phyloP scores from a whole-genome alignment of 2,329 filamentous ascomycete species.

The Talaromyces sp. region DNA sequence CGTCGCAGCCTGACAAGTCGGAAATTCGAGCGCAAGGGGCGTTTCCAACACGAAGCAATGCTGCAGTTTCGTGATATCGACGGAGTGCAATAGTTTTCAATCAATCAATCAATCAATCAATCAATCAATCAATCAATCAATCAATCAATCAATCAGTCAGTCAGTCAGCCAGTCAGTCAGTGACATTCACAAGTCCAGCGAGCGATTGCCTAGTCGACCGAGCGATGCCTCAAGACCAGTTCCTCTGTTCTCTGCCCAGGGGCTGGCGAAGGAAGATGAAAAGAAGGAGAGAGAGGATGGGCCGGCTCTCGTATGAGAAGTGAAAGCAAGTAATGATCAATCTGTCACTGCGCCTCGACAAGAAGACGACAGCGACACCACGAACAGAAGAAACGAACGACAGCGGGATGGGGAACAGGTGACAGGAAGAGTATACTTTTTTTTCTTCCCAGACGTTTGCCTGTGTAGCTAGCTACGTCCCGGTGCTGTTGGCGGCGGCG shows the following conservation, averaged over 20 bases:
- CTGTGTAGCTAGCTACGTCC: neutral
- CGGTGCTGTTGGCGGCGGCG: neutral
- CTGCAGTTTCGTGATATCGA: neutral
- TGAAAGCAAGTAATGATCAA: constrained; percentile 14
- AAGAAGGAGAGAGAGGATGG: constrained; percentile 21
- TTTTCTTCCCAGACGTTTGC: neutral
- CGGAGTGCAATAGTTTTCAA: neutral
- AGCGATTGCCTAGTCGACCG: constrained; percentile 14
- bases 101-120: too few relatives aligned
- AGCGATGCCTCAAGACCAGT: constrained; percentile 2
- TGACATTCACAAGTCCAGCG: constrained; percentile 20
- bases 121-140: too few relatives aligned
- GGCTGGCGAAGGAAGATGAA: constrained; percentile 6
- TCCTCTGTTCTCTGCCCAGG: constrained; percentile 7
- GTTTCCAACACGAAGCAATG: neutral
- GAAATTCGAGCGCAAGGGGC: neutral
- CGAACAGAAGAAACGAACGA: constrained; percentile 20
- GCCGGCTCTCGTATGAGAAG: constrained; percentile 23
- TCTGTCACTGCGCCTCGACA: constrained; percentile 25
- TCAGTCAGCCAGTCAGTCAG: neutral
- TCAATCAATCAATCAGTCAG: too few relatives aligned
- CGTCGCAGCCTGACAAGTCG: neutral
- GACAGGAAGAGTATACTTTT: constrained; percentile 11
- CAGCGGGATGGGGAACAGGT: constrained; percentile 8
- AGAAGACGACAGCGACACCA: constrained; percentile 14